Percentiles rank a stretch among this genome's conserved stretches.
These are phyloP conservation scores for Asterophora lycoperdoides DNA, from an alignment of 768 basidiomycete genomes.

Conservation along the genomic window DNA sequence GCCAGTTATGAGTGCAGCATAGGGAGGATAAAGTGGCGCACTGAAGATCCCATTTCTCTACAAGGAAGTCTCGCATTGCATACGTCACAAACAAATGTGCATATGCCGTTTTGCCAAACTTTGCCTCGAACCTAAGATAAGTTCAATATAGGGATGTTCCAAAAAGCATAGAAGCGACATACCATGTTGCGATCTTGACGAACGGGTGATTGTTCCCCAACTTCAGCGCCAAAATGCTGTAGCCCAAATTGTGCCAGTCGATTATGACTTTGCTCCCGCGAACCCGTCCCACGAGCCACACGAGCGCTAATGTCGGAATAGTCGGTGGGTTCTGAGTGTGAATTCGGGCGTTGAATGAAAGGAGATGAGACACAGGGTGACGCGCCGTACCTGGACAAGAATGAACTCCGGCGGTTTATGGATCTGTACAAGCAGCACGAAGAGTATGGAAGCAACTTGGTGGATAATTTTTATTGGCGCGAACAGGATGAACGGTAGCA, in stretches of 20 bases:
- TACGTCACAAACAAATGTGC: slow-evolving; percentile 92
- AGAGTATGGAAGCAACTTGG: slow-evolving; percentile 62
- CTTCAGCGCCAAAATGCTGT: slow-evolving; percentile 84
- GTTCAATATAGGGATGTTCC: neutral
- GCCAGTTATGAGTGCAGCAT: neutral
- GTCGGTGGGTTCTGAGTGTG: slow-evolving; percentile 84
- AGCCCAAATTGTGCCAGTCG: slow-evolving; percentile 99
- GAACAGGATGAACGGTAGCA: slow-evolving; percentile 62
- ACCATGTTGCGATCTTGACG: slow-evolving; percentile 77
- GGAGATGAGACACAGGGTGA: slow-evolving; percentile 5
- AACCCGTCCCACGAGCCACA: slow-evolving; percentile 64
- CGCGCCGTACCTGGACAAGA: slow-evolving; percentile 73
- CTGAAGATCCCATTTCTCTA: slow-evolving; percentile 72
- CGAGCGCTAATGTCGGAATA: slow-evolving; percentile 88
- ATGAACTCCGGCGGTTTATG: slow-evolving; percentile 75
- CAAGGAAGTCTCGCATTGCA: slow-evolving; percentile 75
- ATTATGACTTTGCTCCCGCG: slow-evolving; percentile 86
- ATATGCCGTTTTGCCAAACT: slow-evolving; percentile 76
- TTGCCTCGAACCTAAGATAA: slow-evolving; percentile 67
- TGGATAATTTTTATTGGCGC: slow-evolving; percentile 79
- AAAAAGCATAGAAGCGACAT: neutral
- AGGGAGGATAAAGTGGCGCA: slow-evolving; percentile 33
- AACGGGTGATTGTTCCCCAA: slow-evolving; percentile 65
- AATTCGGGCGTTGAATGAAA: neutral
- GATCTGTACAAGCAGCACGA: slow-evolving; percentile 56